phyloP scores from a whole-genome alignment of 306 rosid species.

The Castanea mollissima region DNA sequence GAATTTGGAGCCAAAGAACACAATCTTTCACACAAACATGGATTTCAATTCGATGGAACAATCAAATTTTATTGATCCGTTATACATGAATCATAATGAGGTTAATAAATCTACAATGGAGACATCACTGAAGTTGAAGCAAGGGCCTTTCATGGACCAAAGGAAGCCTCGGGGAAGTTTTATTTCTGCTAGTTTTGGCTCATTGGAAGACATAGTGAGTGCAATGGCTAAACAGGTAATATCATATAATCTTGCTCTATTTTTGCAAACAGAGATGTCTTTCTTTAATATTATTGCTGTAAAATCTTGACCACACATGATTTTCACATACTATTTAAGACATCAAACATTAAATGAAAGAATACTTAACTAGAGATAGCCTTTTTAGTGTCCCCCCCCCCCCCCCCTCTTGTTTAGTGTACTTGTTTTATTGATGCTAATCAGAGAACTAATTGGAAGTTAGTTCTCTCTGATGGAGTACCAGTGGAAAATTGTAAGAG shows the following conservation, averaged over 20 bases:
- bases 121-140: conserved; percentile 36
- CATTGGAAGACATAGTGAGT: conserved; percentile 74
- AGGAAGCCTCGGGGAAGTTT: conserved; percentile 45
- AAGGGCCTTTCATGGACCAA: conserved; percentile 48
- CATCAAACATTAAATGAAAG: not conserved
- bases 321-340: not conserved
- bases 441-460: not conserved
- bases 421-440: not conserved
- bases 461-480: not conserved
- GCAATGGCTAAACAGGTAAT: conserved; percentile 80
- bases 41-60: conserved; percentile 33
- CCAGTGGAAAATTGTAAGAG: not conserved
- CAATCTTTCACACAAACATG: conserved; percentile 37
- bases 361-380: not conserved
- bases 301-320: not conserved
- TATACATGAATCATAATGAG: conserved; percentile 45
- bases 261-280: conserved; percentile 3
- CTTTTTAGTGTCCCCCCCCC: not conserved
- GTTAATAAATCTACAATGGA: conserved; percentile 37
- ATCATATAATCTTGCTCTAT: conserved; percentile 5
- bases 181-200: conserved; percentile 52
- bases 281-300: conserved; percentile 11
- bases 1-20: conserved; percentile 24
- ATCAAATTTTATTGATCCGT: conserved; percentile 37
- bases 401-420: not conserved